Base-by-base conservation (phyloP, 176 grass and related monocot species). In the Zoysia pacifica region DNA sequence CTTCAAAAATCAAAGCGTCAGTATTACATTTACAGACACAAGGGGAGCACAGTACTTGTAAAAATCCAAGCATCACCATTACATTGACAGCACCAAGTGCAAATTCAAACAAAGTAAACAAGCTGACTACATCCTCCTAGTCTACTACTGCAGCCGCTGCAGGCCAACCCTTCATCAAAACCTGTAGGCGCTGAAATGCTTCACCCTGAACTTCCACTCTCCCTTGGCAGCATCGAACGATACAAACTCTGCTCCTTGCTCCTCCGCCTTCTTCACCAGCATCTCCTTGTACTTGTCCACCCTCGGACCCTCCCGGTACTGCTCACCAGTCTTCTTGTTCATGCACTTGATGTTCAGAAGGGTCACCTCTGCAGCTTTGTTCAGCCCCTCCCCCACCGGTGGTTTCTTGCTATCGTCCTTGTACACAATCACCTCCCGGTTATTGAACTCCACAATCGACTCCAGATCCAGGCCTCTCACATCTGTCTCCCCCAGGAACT, bases 141-240 rank as follows among this genome's bases (percentile, higher is more conserved):
- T 63, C 44, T 49, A 13, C 59, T 35, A 64, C 36, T 64, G 62
- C 45, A 6, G 16, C 51, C 39, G 16, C 18, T 19, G 20, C 44
- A 1, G 48, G 48, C 41, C 15, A 9, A 5, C 16, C 49, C 60
- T 48, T 88, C 76, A 62, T 28, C 70, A 37, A 56, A 84, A 80
- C 9, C 71, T 77, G 4, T 84, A 89, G 48, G 87, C 83, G 67
- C 85, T 93, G 85, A 85, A 97, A 70, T 97, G 87, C 77, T 92
- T 76, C 51, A 97, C 94, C 81, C 85, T 94, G 87, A 94, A 97
- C 53, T 94, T 94, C 94, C 94, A 97, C 85, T 91, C 95, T 1
- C 87, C 95, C 82, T 89, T 88, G 71, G 15, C 76, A 8, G 86
- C 59, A 2, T 90, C 82, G 7, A 89, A 94, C 2, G 95, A 90